Conservation (phyloP, 257 asterid species). For the Capsicum rhomboideum region DNA sequence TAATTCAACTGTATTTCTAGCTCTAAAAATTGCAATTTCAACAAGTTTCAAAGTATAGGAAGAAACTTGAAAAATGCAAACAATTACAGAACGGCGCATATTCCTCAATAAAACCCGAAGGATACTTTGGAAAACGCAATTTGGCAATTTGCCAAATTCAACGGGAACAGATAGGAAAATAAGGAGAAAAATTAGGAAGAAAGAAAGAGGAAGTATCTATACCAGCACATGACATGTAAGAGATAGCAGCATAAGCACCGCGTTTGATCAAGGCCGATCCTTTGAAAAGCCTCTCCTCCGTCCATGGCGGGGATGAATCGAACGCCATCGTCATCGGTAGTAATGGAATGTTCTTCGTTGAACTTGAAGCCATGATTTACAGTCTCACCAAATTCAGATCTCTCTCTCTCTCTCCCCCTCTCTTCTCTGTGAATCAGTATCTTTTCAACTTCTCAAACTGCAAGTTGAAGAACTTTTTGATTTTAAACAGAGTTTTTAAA, state of each 20-base stretch:
- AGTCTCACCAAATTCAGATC: neutral
- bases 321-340: slow-evolving; percentile 54
- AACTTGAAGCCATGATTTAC: slow-evolving; percentile 12
- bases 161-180: neutral
- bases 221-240: slow-evolving; percentile 97
- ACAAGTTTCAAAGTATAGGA: no score
- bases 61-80: neutral
- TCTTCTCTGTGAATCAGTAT: neutral
- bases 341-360: slow-evolving; percentile 29
- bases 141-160: neutral
- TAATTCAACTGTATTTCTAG: neutral
- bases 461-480: no score
- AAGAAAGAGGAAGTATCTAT: neutral
- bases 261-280: slow-evolving; percentile 92
- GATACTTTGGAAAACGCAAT: neutral
- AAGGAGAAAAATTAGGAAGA: neutral
- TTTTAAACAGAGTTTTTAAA: neutral
- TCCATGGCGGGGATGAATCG: slow-evolving; percentile 39
- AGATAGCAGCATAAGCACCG: slow-evolving; percentile 86
- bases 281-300: slow-evolving; percentile 81
- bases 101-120: neutral
- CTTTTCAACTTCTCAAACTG: no score
- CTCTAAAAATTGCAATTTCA: no score
- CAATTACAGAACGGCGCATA: neutral
- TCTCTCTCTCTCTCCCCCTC: no score